These are phyloP conservation scores for Telopea speciosissima DNA, from an alignment of 177 flowering plant species.

Conservation along the genomic window DNA sequence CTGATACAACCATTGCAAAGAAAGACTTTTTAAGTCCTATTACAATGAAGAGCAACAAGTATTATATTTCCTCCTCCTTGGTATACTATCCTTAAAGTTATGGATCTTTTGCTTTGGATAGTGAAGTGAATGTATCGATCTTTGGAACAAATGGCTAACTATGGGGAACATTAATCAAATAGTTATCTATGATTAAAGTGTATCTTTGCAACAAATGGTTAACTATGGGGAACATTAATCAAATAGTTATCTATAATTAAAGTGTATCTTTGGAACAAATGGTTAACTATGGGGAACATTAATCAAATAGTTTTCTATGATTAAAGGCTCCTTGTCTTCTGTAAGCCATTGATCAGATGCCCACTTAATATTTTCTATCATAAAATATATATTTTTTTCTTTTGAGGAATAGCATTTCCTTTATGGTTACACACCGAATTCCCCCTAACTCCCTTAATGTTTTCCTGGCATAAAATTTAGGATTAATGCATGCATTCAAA, in stretches of 20 bases:
- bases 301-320: not conserved
- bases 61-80: not conserved
- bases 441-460: not conserved
- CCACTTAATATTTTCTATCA: not conserved
- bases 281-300: not conserved
- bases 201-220: too few species aligned
- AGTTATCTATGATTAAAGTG: too few species aligned
- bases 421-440: not conserved
- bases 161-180: too few species aligned
- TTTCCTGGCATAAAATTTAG: not conserved
- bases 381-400: not conserved
- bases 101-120: not conserved
- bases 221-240: too few species aligned
- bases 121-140: too few species aligned
- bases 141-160: too few species aligned
- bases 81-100: not conserved
- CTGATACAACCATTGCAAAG: too few species aligned
- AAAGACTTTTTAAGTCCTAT: too few species aligned
- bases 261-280: not conserved
- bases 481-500: not conserved
- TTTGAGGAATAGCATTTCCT: not conserved
- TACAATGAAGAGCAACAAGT: not conserved
- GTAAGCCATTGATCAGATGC: not conserved
- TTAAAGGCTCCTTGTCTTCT: not conserved
- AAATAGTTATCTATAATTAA: too few species aligned